Conservation (phyloP, 225 moss, liverwort and hornwort species). For the Marchantia paleacea region DNA sequence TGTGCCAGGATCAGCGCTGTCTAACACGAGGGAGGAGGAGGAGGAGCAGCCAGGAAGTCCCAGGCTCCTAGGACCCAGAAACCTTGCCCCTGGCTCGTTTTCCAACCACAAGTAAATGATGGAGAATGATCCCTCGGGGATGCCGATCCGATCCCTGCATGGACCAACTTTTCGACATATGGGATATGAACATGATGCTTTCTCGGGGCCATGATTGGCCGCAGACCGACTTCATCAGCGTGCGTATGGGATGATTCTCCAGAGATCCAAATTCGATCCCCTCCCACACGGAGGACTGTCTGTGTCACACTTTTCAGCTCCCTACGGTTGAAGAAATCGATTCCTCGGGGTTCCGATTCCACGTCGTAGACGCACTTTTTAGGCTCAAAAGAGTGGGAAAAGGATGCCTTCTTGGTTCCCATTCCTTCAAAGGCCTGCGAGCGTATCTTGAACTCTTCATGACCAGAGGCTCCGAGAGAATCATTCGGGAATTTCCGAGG, state of each 20-base stretch:
- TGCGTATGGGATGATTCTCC: neutral
- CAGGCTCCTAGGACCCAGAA: neutral
- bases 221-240: neutral
- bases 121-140: neutral
- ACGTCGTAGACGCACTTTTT: too few species aligned
- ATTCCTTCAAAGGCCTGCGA: neutral
- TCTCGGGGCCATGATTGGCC: too few species aligned
- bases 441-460: neutral
- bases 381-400: too few species aligned
- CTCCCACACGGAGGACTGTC: neutral
- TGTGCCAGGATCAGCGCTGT: too few species aligned
- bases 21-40: too few species aligned
- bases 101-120: neutral
- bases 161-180: neutral
- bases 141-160: neutral
- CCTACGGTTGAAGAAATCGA: neutral
- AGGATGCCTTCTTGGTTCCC: neutral
- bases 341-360: too few species aligned
- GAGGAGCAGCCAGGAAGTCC: too few species aligned
- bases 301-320: neutral
- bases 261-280: constrained; percentile 5
- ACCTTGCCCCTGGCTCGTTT: neutral
- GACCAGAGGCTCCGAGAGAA: neutral
- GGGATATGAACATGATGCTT: neutral
- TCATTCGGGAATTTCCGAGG: neutral